Evolutionary conservation across 768 basidiomycete species (phyloP).

Genomic region (Infundibulicybe gibba): DNA sequence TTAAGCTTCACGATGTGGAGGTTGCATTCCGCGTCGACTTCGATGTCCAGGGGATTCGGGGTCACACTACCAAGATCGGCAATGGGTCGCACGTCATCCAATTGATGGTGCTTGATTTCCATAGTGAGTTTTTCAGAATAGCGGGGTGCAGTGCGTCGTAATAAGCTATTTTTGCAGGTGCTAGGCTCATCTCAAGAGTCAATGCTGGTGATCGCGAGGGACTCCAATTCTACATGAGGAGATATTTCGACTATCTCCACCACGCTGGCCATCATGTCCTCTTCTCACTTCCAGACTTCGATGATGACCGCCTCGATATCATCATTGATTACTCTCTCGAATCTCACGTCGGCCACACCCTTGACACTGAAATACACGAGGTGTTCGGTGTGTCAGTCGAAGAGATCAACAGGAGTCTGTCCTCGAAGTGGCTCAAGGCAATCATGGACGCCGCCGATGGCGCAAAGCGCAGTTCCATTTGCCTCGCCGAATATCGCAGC

Average conservation of each 20-base stretch:
- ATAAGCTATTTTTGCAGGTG: conserved; percentile 2
- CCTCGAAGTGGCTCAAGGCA: conserved; percentile 6
- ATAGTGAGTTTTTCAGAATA: conserved; percentile 1
- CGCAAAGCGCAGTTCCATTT: conserved; percentile 3
- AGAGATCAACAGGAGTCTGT: conserved; percentile 13
- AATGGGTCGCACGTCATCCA: conserved; percentile 3
- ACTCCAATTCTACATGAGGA: conserved; percentile 10
- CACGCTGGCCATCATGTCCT: conserved; percentile 16
- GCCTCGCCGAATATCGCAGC: conserved; percentile 9
- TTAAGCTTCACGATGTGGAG: background rate
- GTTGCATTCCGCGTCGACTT: conserved; percentile 5
- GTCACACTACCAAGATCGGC: background rate
- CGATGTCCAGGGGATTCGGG: background rate
- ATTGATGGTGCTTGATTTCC: conserved; percentile 7
- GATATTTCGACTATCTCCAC: conserved; percentile 15
- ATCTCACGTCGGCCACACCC: conserved; percentile 5
- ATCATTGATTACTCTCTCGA: conserved; percentile 15
- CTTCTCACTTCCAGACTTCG: conserved; percentile 18
- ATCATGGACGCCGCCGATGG: conserved; percentile 5
- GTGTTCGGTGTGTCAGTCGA: conserved; percentile 7
- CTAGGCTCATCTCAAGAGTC: conserved; percentile 5
- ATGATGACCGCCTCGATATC: conserved; percentile 8
- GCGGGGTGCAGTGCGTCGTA: no score
- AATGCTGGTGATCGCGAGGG: conserved; percentile 4
- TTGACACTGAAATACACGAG: conserved; percentile 6